These are phyloP conservation scores for Mycena amicta DNA, from an alignment of 768 basidiomycete genomes.

Conservation along the genomic window DNA sequence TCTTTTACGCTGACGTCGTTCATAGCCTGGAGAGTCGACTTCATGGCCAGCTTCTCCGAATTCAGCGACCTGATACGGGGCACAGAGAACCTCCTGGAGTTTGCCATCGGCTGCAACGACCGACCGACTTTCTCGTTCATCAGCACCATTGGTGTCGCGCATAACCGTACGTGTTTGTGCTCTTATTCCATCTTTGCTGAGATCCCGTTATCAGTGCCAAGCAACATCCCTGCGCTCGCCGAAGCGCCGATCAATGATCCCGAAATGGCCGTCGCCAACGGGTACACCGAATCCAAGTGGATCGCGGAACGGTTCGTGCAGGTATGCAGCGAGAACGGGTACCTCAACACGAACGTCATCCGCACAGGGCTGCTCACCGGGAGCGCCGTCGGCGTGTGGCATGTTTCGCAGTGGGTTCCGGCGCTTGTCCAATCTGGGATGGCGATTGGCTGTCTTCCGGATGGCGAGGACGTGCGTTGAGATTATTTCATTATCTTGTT, in stretches of 20 bases:
- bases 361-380: conserved; percentile 11
- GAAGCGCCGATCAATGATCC: conserved; percentile 14
- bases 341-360: too few species aligned
- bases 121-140: conserved; percentile 11
- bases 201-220: too few species aligned
- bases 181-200: not conserved
- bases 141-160: conserved; percentile 9
- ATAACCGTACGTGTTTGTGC: not conserved
- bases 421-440: not conserved
- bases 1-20: conserved; percentile 5
- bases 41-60: conserved; percentile 27
- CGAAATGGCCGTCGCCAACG: conserved; percentile 16
- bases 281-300: conserved; percentile 34
- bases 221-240: not conserved
- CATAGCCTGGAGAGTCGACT: conserved; percentile 35
- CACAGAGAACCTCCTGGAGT: conserved; percentile 35
- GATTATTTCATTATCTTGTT: too few species aligned
- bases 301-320: conserved; percentile 28
- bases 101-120: conserved; percentile 23
- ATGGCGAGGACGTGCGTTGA: conserved; percentile 7
- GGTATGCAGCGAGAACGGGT: too few species aligned
- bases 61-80: conserved; percentile 30
- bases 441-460: conserved; percentile 8
- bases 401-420: conserved; percentile 5
- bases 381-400: conserved; percentile 3